phyloP scores from a whole-genome alignment of 2,329 filamentous ascomycete species.

The Pseudocercospora cruenta region DNA sequence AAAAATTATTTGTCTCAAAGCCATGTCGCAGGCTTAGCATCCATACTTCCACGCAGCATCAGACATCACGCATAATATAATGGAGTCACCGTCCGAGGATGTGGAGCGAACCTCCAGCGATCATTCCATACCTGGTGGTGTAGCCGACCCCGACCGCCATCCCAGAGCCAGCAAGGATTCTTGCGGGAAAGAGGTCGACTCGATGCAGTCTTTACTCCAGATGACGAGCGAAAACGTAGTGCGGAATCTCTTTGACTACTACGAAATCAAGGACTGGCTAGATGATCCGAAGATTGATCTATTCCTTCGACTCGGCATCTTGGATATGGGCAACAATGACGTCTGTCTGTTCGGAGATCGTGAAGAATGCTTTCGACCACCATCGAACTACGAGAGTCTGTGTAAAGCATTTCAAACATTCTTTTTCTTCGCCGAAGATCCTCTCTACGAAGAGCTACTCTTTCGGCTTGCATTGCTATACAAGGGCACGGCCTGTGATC shows the following conservation, averaged over 20 bases:
- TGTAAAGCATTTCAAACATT: slow-evolving; percentile 3
- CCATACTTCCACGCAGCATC: background rate
- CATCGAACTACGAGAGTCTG: background rate
- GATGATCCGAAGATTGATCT: slow-evolving; percentile 7
- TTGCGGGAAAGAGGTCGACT: background rate
- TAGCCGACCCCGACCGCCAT: background rate
- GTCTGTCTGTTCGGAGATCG: background rate
- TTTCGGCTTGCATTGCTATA: background rate
- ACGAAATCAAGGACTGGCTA: background rate
- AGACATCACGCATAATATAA: background rate
- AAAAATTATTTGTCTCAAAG: slow-evolving; percentile 7
- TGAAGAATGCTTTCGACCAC: slow-evolving; percentile 6
- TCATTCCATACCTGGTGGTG: background rate
- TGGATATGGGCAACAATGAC: background rate
- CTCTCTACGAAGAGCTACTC: background rate
- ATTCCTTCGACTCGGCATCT: background rate
- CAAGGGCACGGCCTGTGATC: background rate
- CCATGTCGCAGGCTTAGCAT: slow-evolving; percentile 1
- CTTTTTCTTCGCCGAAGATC: slow-evolving; percentile 8
- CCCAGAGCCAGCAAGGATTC: background rate
- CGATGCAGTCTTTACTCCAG: slow-evolving; percentile 2
- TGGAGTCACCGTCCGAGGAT: background rate
- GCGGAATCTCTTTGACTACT: slow-evolving; percentile 9
- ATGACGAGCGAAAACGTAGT: slow-evolving; percentile 1
- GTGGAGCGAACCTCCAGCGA: background rate